Percentiles rank a stretch among this genome's conserved stretches.
Conservation (phyloP, 164 flowering plant genomes). For the Stephania japonica region DNA sequence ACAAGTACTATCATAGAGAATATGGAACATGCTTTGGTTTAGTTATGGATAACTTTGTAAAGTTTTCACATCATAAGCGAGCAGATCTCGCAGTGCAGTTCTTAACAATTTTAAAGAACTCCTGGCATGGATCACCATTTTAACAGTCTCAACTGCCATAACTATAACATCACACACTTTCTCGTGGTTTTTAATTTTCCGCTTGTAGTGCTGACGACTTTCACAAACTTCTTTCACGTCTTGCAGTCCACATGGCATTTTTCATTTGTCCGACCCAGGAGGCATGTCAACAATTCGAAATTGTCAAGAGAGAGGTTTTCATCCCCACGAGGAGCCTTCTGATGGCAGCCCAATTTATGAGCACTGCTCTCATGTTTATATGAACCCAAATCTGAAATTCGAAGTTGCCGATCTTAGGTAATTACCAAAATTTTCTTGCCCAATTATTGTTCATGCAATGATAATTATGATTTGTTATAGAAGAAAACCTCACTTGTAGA, state of each 20-base stretch:
- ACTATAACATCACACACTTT: neutral
- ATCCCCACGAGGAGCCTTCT: constrained; percentile 90
- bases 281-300: constrained; percentile 78
- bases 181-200: neutral
- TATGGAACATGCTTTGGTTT: neutral
- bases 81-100: neutral
- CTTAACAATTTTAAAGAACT: neutral
- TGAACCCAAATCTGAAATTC: constrained; percentile 62
- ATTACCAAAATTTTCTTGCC: constrained; percentile 4
- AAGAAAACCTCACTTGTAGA: neutral
- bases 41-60: neutral
- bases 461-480: neutral
- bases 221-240: neutral
- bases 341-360: constrained; percentile 88
- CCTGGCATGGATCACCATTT: neutral
- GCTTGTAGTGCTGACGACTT: neutral
- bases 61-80: neutral
- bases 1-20: too few species aligned
- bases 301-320: constrained; percentile 88
- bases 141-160: neutral
- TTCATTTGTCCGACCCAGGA: constrained; percentile 90
- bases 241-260: constrained; percentile 95
- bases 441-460: neutral
- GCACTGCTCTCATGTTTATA: constrained; percentile 89
- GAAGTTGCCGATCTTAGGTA: constrained; percentile 82